A percentile compares a stretch with the other conserved stretches of the same genome.
Evolutionary conservation across 352 stramenopile species (phyloP).

Genomic region (Phytophthora chlamydospora): DNA sequence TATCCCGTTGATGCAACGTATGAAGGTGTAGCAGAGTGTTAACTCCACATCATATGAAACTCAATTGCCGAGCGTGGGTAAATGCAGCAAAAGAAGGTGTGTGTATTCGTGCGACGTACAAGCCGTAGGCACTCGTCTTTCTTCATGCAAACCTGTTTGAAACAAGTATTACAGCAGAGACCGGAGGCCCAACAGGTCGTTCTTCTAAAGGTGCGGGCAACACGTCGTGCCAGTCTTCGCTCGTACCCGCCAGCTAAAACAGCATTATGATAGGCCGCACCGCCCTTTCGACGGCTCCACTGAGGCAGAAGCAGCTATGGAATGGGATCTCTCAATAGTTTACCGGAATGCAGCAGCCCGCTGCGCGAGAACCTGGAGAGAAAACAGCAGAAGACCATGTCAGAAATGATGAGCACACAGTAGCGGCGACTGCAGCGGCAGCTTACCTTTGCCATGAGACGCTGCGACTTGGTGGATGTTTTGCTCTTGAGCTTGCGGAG

Average conservation of each 20-base stretch:
- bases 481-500: constrained; percentile 68
- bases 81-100: not conserved
- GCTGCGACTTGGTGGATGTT: constrained; percentile 61
- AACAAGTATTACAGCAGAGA: not conserved
- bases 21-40: not conserved
- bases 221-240: not conserved
- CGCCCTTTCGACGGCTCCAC: not conserved
- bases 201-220: not conserved
- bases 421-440: too few relatives aligned
- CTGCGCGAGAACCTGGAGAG: constrained; percentile 47
- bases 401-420: too few relatives aligned
- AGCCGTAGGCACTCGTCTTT: not conserved
- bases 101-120: constrained; percentile 3
- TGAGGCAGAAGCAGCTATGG: not conserved
- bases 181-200: not conserved
- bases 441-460: constrained; percentile 68
- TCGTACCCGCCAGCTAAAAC: not conserved
- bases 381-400: not conserved
- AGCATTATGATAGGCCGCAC: not conserved
- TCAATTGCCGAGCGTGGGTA: not conserved
- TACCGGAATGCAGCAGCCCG: constrained; percentile 50
- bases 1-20: not conserved
- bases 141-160: constrained; percentile 3
- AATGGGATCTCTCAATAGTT: constrained; percentile 3
- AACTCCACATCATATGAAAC: constrained; percentile 2